Conservation (phyloP, 2,329 filamentous ascomycete species). For the Xylariaceae sp. region DNA sequence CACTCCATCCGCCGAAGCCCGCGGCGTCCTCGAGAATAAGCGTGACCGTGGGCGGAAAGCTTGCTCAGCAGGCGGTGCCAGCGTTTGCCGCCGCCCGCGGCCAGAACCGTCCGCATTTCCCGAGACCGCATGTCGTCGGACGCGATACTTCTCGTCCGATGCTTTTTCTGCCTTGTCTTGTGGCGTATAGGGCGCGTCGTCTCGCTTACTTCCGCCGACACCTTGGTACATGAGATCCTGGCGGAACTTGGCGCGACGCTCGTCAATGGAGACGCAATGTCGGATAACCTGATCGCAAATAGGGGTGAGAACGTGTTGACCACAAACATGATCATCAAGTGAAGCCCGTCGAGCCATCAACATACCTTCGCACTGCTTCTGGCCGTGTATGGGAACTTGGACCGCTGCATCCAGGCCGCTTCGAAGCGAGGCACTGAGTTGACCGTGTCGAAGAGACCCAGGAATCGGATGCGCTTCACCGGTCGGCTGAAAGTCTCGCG, state of each 20-base stretch:
- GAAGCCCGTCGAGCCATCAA: neutral
- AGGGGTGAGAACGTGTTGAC: neutral
- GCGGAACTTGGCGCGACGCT: constrained; percentile 66
- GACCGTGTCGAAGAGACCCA: constrained; percentile 79
- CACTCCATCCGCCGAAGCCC: constrained; percentile 12
- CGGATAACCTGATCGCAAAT: constrained; percentile 46
- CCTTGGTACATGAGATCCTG: constrained; percentile 63
- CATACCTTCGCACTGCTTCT: constrained; percentile 46
- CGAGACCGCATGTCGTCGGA: constrained; percentile 12
- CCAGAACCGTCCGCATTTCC: constrained; percentile 3
- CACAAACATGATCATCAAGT: neutral
- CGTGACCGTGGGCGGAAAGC: constrained; percentile 24
- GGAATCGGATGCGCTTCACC: constrained; percentile 67
- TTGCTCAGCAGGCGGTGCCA: constrained; percentile 21
- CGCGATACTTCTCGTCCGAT: constrained; percentile 33
- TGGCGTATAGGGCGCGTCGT: constrained; percentile 15
- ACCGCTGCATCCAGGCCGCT: constrained; percentile 71
- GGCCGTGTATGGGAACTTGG: constrained; percentile 67
- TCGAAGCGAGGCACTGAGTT: constrained; percentile 78
- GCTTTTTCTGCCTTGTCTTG: constrained; percentile 10
- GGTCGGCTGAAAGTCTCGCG: constrained; percentile 76
- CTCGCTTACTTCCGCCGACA: constrained; percentile 1
- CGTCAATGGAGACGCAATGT: constrained; percentile 67
- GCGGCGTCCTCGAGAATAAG: constrained; percentile 26
- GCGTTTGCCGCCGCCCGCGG: constrained; percentile 14